Evolutionary conservation across 169 alveolate species (phyloP).

Genomic region (Babesia bovis): DNA sequence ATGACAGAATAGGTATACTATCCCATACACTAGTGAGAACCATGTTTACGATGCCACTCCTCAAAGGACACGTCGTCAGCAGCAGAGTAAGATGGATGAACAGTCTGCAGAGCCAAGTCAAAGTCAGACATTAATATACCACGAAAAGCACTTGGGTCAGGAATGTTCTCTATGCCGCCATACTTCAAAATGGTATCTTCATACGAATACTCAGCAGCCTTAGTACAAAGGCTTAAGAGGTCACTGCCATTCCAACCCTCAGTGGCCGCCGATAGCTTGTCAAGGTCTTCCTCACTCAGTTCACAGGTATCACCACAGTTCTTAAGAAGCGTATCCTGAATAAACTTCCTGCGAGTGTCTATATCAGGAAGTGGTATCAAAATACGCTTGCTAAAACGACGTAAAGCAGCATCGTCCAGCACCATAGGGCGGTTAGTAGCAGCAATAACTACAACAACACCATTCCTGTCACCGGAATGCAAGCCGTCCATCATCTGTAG

Average conservation of each 20-base stretch:
- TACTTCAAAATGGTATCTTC: constrained; percentile 82
- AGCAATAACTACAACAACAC: constrained; percentile 86
- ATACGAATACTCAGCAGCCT: constrained; percentile 86
- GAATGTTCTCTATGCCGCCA: constrained; percentile 82
- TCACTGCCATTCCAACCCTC: constrained; percentile 88
- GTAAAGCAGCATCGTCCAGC: constrained; percentile 93
- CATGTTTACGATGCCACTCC: constrained; percentile 48
- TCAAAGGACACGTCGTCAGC: constrained; percentile 22
- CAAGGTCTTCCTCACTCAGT: constrained; percentile 77
- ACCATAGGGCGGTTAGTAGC: constrained; percentile 94
- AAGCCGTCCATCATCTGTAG: constrained; percentile 92
- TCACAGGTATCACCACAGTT: constrained; percentile 75
- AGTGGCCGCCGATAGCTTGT: constrained; percentile 64
- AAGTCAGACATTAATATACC: constrained; percentile 81
- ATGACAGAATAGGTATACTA: not conserved
- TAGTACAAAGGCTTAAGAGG: constrained; percentile 78
- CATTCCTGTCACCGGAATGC: constrained; percentile 77
- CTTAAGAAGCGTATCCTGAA: constrained; percentile 77
- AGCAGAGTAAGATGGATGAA: constrained; percentile 73
- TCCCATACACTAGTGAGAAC: constrained; percentile 31
- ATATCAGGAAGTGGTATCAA: constrained; percentile 90
- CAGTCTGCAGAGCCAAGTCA: constrained; percentile 73
- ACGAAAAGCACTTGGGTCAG: constrained; percentile 79
- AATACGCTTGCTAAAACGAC: constrained; percentile 89
- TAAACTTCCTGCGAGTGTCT: constrained; percentile 82